Percentiles rank a stretch among this genome's conserved stretches.
These are phyloP conservation scores for Leccinum variicolor DNA, from an alignment of 768 basidiomycete genomes.

Conservation along the genomic window DNA sequence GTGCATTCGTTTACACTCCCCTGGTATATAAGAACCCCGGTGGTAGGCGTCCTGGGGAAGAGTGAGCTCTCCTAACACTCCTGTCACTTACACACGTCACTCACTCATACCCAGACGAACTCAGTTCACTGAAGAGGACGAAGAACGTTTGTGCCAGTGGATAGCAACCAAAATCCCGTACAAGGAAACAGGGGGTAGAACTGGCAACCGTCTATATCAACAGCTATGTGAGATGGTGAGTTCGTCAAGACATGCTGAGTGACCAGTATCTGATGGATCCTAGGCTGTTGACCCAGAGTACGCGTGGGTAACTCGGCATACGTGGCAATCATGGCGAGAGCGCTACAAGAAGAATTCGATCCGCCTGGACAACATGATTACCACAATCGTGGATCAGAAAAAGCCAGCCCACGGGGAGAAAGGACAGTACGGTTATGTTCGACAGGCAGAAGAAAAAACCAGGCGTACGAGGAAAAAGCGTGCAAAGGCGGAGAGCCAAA, in stretches of 20 bases:
- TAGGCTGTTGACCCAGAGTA: constrained; percentile 70
- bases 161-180: constrained; percentile 82
- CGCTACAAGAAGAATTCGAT: constrained; percentile 80
- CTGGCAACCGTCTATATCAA: constrained; percentile 79
- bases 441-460: constrained; percentile 66
- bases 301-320: constrained; percentile 77
- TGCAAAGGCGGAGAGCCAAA: constrained; percentile 27
- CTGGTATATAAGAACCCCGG: constrained; percentile 83
- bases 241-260: background rate
- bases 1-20: constrained; percentile 63
- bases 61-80: constrained; percentile 42
- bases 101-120: constrained; percentile 50
- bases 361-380: constrained; percentile 63
- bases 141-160: constrained; percentile 70
- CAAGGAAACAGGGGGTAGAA: constrained; percentile 77
- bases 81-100: background rate
- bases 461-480: constrained; percentile 55
- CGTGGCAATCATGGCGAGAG: constrained; percentile 90
- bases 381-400: constrained; percentile 64
- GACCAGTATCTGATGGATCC: background rate
- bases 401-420: constrained; percentile 70
- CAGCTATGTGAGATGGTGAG: constrained; percentile 72
- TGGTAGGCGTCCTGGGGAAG: constrained; percentile 76
- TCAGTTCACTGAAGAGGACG: constrained; percentile 75
- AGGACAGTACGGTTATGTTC: constrained; percentile 80